Evolutionary conservation across 352 stramenopile genomes (phyloP), one percentile per base, ranked within the genome.

Genomic region (Phytophthora citricola): DNA sequence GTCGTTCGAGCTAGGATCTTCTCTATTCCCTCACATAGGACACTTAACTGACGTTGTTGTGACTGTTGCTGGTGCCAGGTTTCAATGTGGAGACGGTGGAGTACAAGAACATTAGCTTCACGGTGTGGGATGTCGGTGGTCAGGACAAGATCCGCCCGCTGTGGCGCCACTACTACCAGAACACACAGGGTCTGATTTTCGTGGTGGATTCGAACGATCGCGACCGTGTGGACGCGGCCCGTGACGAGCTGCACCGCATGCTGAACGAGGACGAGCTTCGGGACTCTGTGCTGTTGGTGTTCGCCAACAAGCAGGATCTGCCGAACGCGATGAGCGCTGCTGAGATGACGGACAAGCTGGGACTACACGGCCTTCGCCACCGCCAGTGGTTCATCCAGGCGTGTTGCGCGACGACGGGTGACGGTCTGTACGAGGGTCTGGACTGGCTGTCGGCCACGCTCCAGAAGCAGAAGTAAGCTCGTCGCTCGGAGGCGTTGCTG

Each of bases 41-140:
- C 6, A 32, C 3, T 32, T 43, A 3, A 75, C 41, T 55, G 24
- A 64, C 26, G 46, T 39, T 27, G n/a, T 15, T 46, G 2, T 56
- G 3, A 20, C 2, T 43, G 3, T 32, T 46, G 66, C 53, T 58
- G 27, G 46, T 31, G 57, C 44, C 54, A 96, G 79, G 88, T 29
- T 99, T 99, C 87, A 99, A 99, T 79, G 97, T 99, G 44, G 98
- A 99, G 85, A 99, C 96, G 63, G 97, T 99, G 52, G 96, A 99
- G 83, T 99, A 99, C 92, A 99, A 99, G 87, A 99, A 99, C 88
- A 99, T 99, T 88, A 98, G 90, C 75, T 99, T 99, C 89, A 99
- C 96, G 65, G 95, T 99, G 58, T 99, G 97, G 97, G 98, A 99
- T 85, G 96, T 99, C 48, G 97, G 98, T 85, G 98, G 98, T 85